These are phyloP conservation scores for Begonia fuchsioides DNA, from an alignment of 306 rosid species.

Conservation along the genomic window DNA sequence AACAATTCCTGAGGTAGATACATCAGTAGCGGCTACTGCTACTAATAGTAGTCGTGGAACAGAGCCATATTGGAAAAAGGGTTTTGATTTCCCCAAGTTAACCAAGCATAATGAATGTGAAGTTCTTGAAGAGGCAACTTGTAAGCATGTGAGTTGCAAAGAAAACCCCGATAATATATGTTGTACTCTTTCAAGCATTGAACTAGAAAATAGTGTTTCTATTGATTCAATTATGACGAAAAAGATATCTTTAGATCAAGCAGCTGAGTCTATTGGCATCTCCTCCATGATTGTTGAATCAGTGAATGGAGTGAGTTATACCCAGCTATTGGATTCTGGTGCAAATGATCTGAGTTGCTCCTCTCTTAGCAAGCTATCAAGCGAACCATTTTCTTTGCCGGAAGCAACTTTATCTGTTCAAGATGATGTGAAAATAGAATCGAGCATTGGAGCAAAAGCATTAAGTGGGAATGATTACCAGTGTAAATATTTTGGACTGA, in stretches of 20 bases:
- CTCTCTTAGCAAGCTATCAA: slow-evolving; percentile 19
- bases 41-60: slow-evolving; percentile 8
- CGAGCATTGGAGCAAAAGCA: slow-evolving; percentile 22
- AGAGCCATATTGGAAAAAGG: slow-evolving; percentile 15
- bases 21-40: slow-evolving; percentile 26
- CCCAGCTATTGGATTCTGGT: slow-evolving; percentile 49
- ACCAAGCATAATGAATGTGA: slow-evolving; percentile 14
- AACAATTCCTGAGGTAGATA: slow-evolving; percentile 37
- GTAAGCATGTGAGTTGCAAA: slow-evolving; percentile 9
- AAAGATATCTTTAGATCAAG: slow-evolving; percentile 28
- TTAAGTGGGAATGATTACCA: slow-evolving; percentile 18
- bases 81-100: slow-evolving; percentile 23
- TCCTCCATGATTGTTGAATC: slow-evolving; percentile 35
- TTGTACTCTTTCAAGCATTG: slow-evolving; percentile 28
- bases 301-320: slow-evolving; percentile 28
- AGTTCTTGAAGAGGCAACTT: too few relatives aligned
- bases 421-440: slow-evolving; percentile 22
- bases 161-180: slow-evolving; percentile 17
- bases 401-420: slow-evolving; percentile 19
- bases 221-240: slow-evolving; percentile 21
- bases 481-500: slow-evolving; percentile 22
- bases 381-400: slow-evolving; percentile 21
- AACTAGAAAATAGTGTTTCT: slow-evolving; percentile 30
- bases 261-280: slow-evolving; percentile 20
- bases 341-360: slow-evolving; percentile 33